Conservation (phyloP, 2,329 filamentous ascomycete species). For the Aaosphaeria arxii region DNA sequence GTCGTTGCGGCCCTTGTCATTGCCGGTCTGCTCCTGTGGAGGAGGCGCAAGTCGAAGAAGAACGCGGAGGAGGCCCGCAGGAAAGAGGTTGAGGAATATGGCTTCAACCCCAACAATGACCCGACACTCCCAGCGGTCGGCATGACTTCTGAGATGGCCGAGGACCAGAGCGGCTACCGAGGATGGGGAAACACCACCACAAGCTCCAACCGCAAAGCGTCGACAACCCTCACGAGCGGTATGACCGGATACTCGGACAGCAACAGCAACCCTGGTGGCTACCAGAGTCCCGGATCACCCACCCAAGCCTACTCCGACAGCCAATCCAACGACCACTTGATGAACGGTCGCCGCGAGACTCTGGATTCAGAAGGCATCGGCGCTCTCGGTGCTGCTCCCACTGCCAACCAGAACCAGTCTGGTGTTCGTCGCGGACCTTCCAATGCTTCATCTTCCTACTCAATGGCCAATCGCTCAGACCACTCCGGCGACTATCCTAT, state of each 20-base stretch:
- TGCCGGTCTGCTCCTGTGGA: slow-evolving; percentile 79
- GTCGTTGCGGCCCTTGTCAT: slow-evolving; percentile 79
- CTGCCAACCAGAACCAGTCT: slow-evolving; percentile 57
- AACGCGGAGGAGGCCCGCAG: slow-evolving; percentile 81
- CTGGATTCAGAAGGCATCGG: slow-evolving; percentile 78
- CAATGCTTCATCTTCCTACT: slow-evolving; percentile 95
- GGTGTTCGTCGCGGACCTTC: slow-evolving; percentile 87
- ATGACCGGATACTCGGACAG: slow-evolving; percentile 65
- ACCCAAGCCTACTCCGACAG: slow-evolving; percentile 66
- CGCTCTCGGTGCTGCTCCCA: slow-evolving; percentile 68
- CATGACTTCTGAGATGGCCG: slow-evolving; percentile 67
- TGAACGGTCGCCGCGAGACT: slow-evolving; percentile 47
- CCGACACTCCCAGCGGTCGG: slow-evolving; percentile 67
- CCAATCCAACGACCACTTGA: slow-evolving; percentile 65
- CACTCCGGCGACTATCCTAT: slow-evolving; percentile 55
- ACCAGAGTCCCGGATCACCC: slow-evolving; percentile 58
- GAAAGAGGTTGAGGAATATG: slow-evolving; percentile 96
- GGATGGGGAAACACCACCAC: slow-evolving; percentile 88
- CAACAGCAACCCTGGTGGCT: slow-evolving; percentile 54
- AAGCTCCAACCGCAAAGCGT: slow-evolving; percentile 70
- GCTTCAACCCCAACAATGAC: slow-evolving; percentile 96
- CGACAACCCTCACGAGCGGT: slow-evolving; percentile 83
- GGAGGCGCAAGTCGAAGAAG: slow-evolving; percentile 81
- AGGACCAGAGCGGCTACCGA: slow-evolving; percentile 76
- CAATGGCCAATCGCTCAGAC: slow-evolving; percentile 72